Evolutionary conservation across 2,329 filamentous ascomycete genomes (phyloP).

Genomic region (Fusarium vanettenii): DNA sequence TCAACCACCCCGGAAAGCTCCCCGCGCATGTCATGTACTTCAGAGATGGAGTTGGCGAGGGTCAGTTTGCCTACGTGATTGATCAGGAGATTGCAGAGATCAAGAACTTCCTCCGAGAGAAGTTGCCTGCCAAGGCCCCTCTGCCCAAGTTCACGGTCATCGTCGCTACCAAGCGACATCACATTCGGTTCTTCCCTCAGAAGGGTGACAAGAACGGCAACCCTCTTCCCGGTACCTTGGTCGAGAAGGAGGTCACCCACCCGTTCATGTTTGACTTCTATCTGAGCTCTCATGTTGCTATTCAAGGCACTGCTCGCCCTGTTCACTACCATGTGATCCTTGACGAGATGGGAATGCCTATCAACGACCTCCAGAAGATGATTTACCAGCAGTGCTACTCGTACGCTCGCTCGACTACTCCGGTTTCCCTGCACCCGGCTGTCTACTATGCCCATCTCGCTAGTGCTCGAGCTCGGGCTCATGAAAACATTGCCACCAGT

Average conservation of each 20-base stretch:
- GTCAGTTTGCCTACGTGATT: constrained; percentile 84
- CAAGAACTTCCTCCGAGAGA: constrained; percentile 66
- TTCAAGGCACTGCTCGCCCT: constrained; percentile 93
- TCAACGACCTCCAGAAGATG: constrained; percentile 83
- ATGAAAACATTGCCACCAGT: constrained; percentile 67
- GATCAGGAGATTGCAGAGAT: constrained; percentile 81
- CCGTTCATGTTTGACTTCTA: constrained; percentile 93
- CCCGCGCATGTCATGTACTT: constrained; percentile 90
- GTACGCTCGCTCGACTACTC: constrained; percentile 90
- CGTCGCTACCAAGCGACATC: constrained; percentile 92
- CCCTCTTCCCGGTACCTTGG: constrained; percentile 84
- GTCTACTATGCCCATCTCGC: constrained; percentile 97
- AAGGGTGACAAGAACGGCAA: constrained; percentile 81
- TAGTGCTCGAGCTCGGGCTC: constrained; percentile 80
- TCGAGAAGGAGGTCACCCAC: constrained; percentile 91
- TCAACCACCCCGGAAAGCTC: constrained; percentile 52
- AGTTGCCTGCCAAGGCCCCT: constrained; percentile 47
- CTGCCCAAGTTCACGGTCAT: constrained; percentile 82
- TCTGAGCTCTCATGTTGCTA: constrained; percentile 72
- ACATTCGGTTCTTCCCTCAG: constrained; percentile 90
- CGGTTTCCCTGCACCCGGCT: constrained; percentile 88
- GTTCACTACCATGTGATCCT: constrained; percentile 91
- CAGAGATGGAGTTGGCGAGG: constrained; percentile 91
- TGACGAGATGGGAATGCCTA: constrained; percentile 78
- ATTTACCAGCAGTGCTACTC: constrained; percentile 97